Percentiles rank a stretch among this genome's conserved stretches.
These are phyloP conservation scores for Talaromyces marneffei DNA, from an alignment of 2,329 filamentous ascomycete species.

Conservation along the genomic window DNA sequence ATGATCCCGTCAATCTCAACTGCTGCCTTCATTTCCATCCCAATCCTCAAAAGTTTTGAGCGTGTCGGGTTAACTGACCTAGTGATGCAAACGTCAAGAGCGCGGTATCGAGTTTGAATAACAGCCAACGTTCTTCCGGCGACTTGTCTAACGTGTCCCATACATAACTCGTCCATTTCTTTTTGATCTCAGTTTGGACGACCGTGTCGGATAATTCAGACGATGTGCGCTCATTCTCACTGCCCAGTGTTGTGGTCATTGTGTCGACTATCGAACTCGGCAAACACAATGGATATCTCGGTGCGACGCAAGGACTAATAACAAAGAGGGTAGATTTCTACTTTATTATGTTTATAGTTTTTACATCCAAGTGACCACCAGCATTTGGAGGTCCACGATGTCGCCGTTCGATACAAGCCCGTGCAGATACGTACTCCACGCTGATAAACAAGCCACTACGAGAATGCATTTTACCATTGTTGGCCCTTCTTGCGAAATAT, in stretches of 20 bases:
- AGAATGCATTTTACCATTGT: slow-evolving; percentile 15
- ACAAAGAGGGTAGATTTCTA: not conserved
- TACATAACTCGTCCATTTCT: slow-evolving; percentile 46
- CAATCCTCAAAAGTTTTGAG: no score
- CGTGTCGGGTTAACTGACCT: slow-evolving; percentile 24
- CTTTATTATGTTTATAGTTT: not conserved
- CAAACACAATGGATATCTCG: not conserved
- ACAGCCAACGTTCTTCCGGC: slow-evolving; percentile 43
- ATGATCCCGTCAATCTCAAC: not conserved
- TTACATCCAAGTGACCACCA: not conserved
- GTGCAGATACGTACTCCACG: not conserved
- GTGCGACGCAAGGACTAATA: no score
- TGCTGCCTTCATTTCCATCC: not conserved
- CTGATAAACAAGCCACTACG: not conserved
- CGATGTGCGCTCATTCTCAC: slow-evolving; percentile 9
- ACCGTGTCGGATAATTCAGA: slow-evolving; percentile 12
- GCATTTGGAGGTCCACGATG: not conserved
- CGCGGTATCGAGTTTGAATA: slow-evolving; percentile 47
- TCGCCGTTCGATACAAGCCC: not conserved
- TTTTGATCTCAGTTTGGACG: slow-evolving; percentile 26
- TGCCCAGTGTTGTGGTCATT: not conserved
- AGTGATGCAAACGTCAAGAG: slow-evolving; percentile 45
- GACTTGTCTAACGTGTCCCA: slow-evolving; percentile 52
- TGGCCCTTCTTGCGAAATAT: not conserved
- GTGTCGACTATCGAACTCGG: not conserved